Evolutionary conservation across 73 alveolate genomes (phyloP).

Genomic region (Urostyla sp.): DNA sequence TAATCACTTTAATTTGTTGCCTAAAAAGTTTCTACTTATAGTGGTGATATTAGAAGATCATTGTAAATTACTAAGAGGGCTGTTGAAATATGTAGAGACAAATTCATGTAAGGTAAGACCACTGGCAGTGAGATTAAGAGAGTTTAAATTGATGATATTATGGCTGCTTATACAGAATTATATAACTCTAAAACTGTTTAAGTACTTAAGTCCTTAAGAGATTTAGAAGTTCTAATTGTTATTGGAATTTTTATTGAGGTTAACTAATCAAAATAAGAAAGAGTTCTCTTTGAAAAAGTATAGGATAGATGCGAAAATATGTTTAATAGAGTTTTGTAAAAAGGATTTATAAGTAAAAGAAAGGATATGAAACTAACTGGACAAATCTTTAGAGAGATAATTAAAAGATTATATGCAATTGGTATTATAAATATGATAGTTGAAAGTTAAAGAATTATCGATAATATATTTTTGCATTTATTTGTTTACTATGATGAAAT

Average conservation of each 20-base stretch:
- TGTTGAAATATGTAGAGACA: conserved; percentile 76
- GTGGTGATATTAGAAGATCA: conserved; percentile 93
- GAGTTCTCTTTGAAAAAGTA: conserved; percentile 18
- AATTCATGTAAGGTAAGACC: background rate
- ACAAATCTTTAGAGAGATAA: conserved; percentile 58
- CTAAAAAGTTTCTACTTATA: conserved; percentile 85
- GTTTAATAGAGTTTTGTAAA: background rate
- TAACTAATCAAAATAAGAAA: conserved; percentile 1
- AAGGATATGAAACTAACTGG: background rate
- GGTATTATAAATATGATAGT: conserved; percentile 40
- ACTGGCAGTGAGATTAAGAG: conserved; percentile 37
- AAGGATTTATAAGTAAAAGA: background rate
- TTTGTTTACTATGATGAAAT: conserved; percentile 53
- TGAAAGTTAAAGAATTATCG: conserved; percentile 2
- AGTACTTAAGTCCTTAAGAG: conserved; percentile 73
- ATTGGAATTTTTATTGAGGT: conserved; percentile 44
- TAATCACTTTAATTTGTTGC: conserved; percentile 79
- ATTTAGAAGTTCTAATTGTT: conserved; percentile 74
- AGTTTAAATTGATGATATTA: conserved; percentile 41
- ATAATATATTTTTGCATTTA: background rate
- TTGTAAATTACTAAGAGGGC: conserved; percentile 89
- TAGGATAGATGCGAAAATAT: conserved; percentile 21
- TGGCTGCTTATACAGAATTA: conserved; percentile 76
- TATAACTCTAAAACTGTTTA: conserved; percentile 75
- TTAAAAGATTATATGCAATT: conserved; percentile 56